Base-by-base conservation (phyloP, 129 eudicot species). In the Daucus carota region DNA sequence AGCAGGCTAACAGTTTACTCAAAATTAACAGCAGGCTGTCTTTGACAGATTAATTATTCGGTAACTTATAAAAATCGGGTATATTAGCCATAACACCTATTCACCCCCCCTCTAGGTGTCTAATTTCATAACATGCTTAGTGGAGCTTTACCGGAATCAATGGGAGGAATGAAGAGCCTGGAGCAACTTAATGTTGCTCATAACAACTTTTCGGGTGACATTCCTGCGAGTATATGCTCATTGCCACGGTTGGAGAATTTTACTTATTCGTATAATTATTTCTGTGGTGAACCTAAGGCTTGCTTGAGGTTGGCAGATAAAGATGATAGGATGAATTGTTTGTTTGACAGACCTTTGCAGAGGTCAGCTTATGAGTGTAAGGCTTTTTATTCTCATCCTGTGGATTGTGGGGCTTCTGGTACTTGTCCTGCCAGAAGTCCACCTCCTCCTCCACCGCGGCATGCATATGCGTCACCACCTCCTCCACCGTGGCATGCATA, bases 161-260 rank as follows among this genome's bases (percentile, higher is more conserved):
- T 89, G 20, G 96, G 88, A 54, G 76, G 72, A 15, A 84, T 91
- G 97, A 83, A 76, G 89, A 87, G 87, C 40, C 84, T 94, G 47
- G 93, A 94, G 78, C 96, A 94, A 74, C 76, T 94, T 16, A 84
- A 94, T 73, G 86, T 94, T 15, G 98, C 86, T 16, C 83, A 85
- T 70, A 94, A 94, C 76, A 83, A 81, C 31, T 80, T 94, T 18
- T 85, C 88, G 32, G 97, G 97, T 8, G 79, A 83, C 10, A 86
- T 94, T 75, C 96, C 96, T 69, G 75, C 76, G 33, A 87, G 88
- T 77, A 86, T 94, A 68, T 94, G 98, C 71, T 74, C 77, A 72
- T 80, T 94, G 81, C 96, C 96, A 3, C 82, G 80, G 24, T 80
- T 93, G 82, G 82, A 89, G 84, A 93, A 93, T 65, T 93, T 91